Evolutionary conservation across 2,329 filamentous ascomycete species (phyloP).

Genomic region (Xylaria sp.): DNA sequence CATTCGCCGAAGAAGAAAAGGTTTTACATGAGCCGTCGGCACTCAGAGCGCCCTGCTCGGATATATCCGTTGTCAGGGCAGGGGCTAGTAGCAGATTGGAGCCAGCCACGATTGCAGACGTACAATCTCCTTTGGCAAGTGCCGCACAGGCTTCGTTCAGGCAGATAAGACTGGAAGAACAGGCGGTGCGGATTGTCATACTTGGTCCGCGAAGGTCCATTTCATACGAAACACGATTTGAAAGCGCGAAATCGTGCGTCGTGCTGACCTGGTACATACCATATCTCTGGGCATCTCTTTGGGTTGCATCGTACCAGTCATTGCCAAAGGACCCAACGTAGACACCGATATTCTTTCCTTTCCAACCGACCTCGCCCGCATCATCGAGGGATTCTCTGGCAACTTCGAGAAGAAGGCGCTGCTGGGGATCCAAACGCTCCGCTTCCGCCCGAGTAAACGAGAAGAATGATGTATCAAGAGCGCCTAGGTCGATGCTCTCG

Average conservation of each 20-base stretch:
- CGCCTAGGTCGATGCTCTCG: conserved; percentile 5
- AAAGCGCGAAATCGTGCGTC: conserved; percentile 21
- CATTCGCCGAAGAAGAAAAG: conserved; percentile 48
- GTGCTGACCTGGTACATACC: not conserved
- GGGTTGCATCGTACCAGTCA: conserved; percentile 39
- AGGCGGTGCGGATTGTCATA: conserved; percentile 38
- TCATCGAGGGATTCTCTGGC: conserved; percentile 43
- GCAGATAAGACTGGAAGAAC: conserved; percentile 42
- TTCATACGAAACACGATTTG: conserved; percentile 38
- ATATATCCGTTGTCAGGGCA: conserved; percentile 23
- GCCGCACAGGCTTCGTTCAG: conserved; percentile 44
- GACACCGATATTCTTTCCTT: conserved; percentile 40
- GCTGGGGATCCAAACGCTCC: conserved; percentile 20
- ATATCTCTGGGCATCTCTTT: conserved; percentile 30
- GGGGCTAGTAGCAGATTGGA: conserved; percentile 39
- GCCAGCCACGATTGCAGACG: conserved; percentile 40
- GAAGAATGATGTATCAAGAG: conserved; percentile 7
- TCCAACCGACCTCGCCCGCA: conserved; percentile 39
- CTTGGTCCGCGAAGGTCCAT: conserved; percentile 31
- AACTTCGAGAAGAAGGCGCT: conserved; percentile 44
- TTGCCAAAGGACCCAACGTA: conserved; percentile 44
- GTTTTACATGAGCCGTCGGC: conserved; percentile 33
- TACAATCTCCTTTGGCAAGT: conserved; percentile 34
- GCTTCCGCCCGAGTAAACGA: not conserved
- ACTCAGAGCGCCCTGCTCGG: conserved; percentile 25